Evolutionary conservation across 1,139 yeast species (phyloP), one percentile per base, ranked within the genome.

Genomic region (Blastobotrys niveus): DNA sequence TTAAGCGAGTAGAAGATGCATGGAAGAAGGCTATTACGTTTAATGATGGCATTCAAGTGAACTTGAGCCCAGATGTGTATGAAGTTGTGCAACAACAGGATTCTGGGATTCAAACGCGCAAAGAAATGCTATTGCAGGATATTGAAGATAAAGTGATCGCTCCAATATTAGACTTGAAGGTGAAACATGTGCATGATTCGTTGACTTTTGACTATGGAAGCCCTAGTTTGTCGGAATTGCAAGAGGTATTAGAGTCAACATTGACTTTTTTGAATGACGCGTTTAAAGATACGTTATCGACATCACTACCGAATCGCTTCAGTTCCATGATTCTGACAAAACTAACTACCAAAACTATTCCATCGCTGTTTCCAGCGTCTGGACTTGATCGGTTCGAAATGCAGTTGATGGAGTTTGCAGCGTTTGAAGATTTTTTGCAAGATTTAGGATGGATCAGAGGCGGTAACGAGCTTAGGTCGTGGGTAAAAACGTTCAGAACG

Each of bases 341-440:
- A 10, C 40, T 60, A 15, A 43, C 51, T 14, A 48, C 42, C 22
- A 47, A 42, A 22, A 47, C 59, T 3, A 40, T 61, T 24, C 55
- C 61, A 2, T 29, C 36, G 2, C 42, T 58, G 18, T 53, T 58
- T 18, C 65, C 65, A 2, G 39, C 54, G 3, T 19, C 37, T 5
- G 50, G 50, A 4, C 32, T 58, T 15, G 44, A 42, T 2, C 32
- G 8, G 19, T 58, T 57, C 38, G 47, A 46, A 20, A 22, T 31
- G 30, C 49, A 56, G 24, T 43, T 60, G 8, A 43, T 29, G 2
- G 48, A 48, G 12, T 47, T 58, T 3, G 50, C 44, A 20, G 52
- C 50, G 4, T 56, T 61, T 32, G 61, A 61, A 21, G 47, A 45
- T 17, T 50, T 48, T 21, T 42, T 60, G 34, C 43, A 25, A 5